Percentiles rank a stretch among this genome's conserved stretches.
These are phyloP conservation scores for Metschnikowia cubensis DNA, from an alignment of 805 yeast genomes.

Conservation along the genomic window DNA sequence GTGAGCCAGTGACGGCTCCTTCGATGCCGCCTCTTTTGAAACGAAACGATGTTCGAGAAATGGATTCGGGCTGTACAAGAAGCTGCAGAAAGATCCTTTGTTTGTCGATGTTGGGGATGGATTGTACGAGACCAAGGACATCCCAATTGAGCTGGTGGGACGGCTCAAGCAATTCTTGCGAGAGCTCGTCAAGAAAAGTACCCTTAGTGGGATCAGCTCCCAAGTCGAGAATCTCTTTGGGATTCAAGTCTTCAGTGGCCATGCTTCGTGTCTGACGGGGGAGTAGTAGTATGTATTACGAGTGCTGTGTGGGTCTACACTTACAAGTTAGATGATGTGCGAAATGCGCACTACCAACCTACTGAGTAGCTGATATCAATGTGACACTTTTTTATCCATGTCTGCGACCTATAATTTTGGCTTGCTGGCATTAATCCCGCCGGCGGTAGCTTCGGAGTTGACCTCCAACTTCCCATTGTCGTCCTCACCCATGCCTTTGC, in stretches of 20 bases:
- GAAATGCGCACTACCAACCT: not conserved
- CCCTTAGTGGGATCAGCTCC: not conserved
- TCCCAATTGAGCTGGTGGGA: slow-evolving; percentile 62
- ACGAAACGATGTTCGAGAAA: slow-evolving; percentile 60
- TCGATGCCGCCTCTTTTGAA: slow-evolving; percentile 72
- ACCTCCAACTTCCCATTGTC: slow-evolving; percentile 51
- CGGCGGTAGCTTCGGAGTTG: slow-evolving; percentile 55
- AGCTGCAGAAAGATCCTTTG: slow-evolving; percentile 43
- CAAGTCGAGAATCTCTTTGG: slow-evolving; percentile 2
- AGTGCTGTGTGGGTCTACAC: not conserved
- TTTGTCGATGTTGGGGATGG: slow-evolving; percentile 42
- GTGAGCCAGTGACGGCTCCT: slow-evolving; percentile 60
- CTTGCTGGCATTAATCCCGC: slow-evolving; percentile 45
- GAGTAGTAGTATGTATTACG: not conserved
- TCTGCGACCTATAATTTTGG: slow-evolving; percentile 39
- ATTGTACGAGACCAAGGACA: slow-evolving; percentile 65
- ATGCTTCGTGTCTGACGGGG: not conserved
- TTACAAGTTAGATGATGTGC: not conserved
- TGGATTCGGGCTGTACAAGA: slow-evolving; percentile 54
- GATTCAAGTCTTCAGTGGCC: slow-evolving; percentile 3
- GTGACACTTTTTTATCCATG: not conserved
- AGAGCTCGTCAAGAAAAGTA: slow-evolving; percentile 8
- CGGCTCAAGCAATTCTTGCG: slow-evolving; percentile 54
- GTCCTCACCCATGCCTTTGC: slow-evolving; percentile 45
- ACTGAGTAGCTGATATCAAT: not conserved